Evolutionary conservation across 1,284 basidiomycete genomes (phyloP).

Genomic region (Hemileccinum hortonii): DNA sequence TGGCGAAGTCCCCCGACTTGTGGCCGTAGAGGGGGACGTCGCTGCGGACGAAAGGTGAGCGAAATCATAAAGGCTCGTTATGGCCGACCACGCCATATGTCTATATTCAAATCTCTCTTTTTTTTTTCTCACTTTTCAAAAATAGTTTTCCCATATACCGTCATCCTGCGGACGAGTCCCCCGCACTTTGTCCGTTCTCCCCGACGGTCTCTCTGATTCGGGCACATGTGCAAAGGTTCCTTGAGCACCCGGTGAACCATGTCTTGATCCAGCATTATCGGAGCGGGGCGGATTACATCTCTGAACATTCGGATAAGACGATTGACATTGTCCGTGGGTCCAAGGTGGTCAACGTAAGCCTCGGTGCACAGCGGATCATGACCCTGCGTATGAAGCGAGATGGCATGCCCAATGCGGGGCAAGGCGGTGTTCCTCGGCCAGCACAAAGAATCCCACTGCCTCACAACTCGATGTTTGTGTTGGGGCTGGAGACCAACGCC

Average conservation of each 20-base stretch:
- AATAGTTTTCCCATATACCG: conserved; percentile 71
- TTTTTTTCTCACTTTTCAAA: background rate
- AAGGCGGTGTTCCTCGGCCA: conserved; percentile 34
- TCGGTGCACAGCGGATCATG: conserved; percentile 73
- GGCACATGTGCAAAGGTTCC: conserved; percentile 52
- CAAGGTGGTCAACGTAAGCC: conserved; percentile 71
- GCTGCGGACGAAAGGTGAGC: conserved; percentile 59
- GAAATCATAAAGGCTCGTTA: conserved; percentile 6
- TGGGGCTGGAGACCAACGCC: conserved; percentile 68
- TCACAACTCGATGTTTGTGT: conserved; percentile 75
- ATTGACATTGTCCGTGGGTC: conserved; percentile 70
- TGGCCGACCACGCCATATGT: conserved; percentile 3
- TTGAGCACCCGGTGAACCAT: conserved; percentile 68
- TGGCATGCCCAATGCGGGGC: conserved; percentile 20
- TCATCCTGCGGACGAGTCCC: conserved; percentile 73
- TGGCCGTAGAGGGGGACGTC: conserved; percentile 68
- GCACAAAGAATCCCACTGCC: conserved; percentile 67
- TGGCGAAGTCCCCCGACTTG: conserved; percentile 71
- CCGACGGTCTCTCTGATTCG: conserved; percentile 64
- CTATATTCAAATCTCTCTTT: background rate
- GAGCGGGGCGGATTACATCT: conserved; percentile 73
- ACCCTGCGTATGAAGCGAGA: conserved; percentile 65
- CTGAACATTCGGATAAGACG: conserved; percentile 80
- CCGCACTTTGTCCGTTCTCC: conserved; percentile 61
- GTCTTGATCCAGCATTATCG: conserved; percentile 78